Evolutionary conservation across 805 yeast genomes (phyloP).

Genomic region (Metschnikowia kunwiensis): DNA sequence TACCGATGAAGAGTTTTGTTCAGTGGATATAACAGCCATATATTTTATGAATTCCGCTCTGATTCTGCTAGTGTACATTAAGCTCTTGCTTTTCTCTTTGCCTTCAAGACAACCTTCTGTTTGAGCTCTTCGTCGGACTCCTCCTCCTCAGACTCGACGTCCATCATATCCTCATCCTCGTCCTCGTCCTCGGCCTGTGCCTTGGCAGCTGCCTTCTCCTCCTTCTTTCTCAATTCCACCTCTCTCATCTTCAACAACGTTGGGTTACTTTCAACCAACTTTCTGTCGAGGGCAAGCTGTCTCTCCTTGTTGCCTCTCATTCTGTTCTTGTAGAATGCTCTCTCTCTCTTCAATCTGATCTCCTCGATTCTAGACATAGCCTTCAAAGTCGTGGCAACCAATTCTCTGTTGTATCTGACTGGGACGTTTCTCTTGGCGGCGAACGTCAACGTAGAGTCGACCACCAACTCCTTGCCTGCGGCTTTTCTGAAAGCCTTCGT

Average conservation of each 20-base stretch:
- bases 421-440: constrained; percentile 98
- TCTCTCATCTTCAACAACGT: constrained; percentile 90
- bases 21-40: no score
- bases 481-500: constrained; percentile 98
- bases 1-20: no score
- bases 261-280: constrained; percentile 84
- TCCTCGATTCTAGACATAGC: constrained; percentile 97
- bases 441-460: constrained; percentile 92
- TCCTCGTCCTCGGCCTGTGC: constrained; percentile 31
- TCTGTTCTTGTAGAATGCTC: constrained; percentile 98
- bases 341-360: constrained; percentile 92
- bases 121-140: constrained; percentile 46
- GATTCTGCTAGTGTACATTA: constrained; percentile 11
- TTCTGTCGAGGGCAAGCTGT: constrained; percentile 79
- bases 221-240: constrained; percentile 77
- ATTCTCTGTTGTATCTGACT: constrained; percentile 94
- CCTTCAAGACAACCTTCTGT: constrained; percentile 60
- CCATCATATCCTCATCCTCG: constrained; percentile 33
- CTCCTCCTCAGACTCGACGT: constrained; percentile 45
- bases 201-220: constrained; percentile 53
- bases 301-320: constrained; percentile 95
- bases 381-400: constrained; percentile 88
- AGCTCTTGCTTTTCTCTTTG: constrained; percentile 45
- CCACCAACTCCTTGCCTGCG: constrained; percentile 98
- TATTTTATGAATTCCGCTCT: constrained; percentile 8